Base-by-base conservation (phyloP, 257 asterid species). In the Pogostemon cablin region DNA sequence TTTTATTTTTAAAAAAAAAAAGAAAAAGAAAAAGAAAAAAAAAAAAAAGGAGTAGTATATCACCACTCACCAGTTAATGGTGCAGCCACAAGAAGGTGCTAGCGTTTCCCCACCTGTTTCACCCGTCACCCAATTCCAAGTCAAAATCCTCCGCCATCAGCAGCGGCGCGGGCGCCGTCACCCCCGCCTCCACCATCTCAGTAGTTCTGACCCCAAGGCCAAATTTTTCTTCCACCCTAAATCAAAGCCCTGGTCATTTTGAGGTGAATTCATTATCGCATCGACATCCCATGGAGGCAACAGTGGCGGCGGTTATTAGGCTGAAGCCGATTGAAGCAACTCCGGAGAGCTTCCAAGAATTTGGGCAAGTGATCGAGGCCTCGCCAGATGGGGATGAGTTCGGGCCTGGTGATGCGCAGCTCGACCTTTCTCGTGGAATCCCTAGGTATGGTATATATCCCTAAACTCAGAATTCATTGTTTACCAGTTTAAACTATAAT, bases 401-500 rank as follows among this genome's bases (percentile, higher is more conserved):
- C 65, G 97, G 97, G 11, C 92, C 96, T 9, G 68, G 32, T 10
- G 97, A 91, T 71, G 99, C 99, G 58, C 96, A 82, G 73, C 92
- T 91, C 74, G 96, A 93, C 81, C 92, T 93, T 37, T 77, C 83
- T 42, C 85, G 57, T 41, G 98, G 98, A 68, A 78, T 68, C 15
- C 98, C 98, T 1, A 85, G 98, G 98, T 83, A n/a, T 41, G 32
- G 32, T 25, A 25, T 25, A 25, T 25, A 25, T 40, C 43, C 47
- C 43, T 55, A 41, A 40, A 9, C 67, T 44, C 12, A 6, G 47
- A 5, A 5, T 3, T 9, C 3, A 17, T 9, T 53, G 25, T 32
- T 35, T 0, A 15, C 15, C 15, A 15, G 15, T 15, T 15, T 15
- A 15, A 15, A 15, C 15, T 15, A 15, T 15, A 15, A 15, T 15